phyloP scores from a whole-genome alignment of 148 eudicot species.

The Silene latifolia region DNA sequence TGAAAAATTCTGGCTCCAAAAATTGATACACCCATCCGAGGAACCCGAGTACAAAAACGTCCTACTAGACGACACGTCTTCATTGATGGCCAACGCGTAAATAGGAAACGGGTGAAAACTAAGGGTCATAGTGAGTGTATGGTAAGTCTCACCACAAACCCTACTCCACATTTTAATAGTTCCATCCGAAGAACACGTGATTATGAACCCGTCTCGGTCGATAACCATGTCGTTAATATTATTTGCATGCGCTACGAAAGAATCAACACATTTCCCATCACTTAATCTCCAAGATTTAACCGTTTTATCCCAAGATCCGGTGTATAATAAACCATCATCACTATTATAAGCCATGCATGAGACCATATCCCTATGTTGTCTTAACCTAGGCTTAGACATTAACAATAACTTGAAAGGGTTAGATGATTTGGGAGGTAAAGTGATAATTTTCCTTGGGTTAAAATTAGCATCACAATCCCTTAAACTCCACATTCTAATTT shows the following conservation, averaged over 20 bases:
- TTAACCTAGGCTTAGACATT: slow-evolving; percentile 16
- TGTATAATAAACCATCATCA: slow-evolving; percentile 46
- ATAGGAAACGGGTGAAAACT: slow-evolving; percentile 50
- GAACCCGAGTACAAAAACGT: slow-evolving; percentile 59
- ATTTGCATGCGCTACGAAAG: slow-evolving; percentile 57
- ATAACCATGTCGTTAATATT: slow-evolving; percentile 43
- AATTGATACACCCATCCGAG: slow-evolving; percentile 56
- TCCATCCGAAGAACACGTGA: slow-evolving; percentile 58
- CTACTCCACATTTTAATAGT: slow-evolving; percentile 61
- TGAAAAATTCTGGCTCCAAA: slow-evolving; percentile 52
- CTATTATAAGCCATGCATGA: slow-evolving; percentile 64
- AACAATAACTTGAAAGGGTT: slow-evolving; percentile 21
- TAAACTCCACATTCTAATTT: slow-evolving; percentile 41
- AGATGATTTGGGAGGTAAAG: slow-evolving; percentile 40
- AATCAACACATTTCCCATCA: slow-evolving; percentile 46
- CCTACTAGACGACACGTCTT: slow-evolving; percentile 12
- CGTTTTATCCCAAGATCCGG: slow-evolving; percentile 52
- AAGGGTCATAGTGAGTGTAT: slow-evolving; percentile 56
- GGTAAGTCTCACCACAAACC: slow-evolving; percentile 45
- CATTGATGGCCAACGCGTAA: slow-evolving; percentile 47
- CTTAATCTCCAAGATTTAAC: slow-evolving; percentile 53
- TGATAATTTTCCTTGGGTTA: slow-evolving; percentile 37
- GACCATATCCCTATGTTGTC: slow-evolving; percentile 41
- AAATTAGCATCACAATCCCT: slow-evolving; percentile 17
- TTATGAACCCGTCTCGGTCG: slow-evolving; percentile 52